Evolutionary conservation across 106 monocot genomes (phyloP), one percentile per base, ranked within the genome.

Genomic region (Phalaenopsis equestris): DNA sequence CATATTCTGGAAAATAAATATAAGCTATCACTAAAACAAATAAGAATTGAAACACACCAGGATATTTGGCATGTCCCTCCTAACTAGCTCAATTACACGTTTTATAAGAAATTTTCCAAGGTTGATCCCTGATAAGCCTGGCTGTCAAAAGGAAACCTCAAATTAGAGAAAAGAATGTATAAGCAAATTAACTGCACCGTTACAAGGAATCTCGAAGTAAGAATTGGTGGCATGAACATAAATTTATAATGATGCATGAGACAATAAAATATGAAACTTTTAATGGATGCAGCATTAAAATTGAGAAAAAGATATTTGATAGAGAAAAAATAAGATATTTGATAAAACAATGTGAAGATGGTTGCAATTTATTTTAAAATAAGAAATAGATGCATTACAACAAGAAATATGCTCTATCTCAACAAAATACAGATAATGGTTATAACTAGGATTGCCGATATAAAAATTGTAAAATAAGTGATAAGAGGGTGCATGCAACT

Each of bases 41-140:
- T 11, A 24, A 65, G 8, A 4, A 43, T 10, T 19, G 2, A 79
- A 3, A 79, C 84, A 80, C 81, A 91, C 91, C 42, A 67, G 67
- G 41, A 92, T 78, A 83, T 81, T 80, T 78, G 92, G 87, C 92
- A 92, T 88, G 14, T 94, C 94, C 87, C 83, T 88, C 81, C 83
- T 85, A 57, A 95, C 52, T 79, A 95, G 87, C 73, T 92, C 81
- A 77, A 94, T 75, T 73, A 94, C 92, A 19, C 94, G 91, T 78
- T 94, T 94, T 64, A 94, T 90, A 45, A 94, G 86, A 87, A 94
- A 94, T 76, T 89, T 95, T 48, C 94, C 92, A 55, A 95, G 90
- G 88, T 94, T 94, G 56, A 95, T 89, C 81, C 94, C 90, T 83
- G 94, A 85, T 86, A 95, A 86, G 79, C 94, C 94, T 84, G 90